Percentiles rank a stretch among this genome's conserved stretches.
Evolutionary conservation across 441 rosid species (phyloP).

Genomic region (Geranium incanum): DNA sequence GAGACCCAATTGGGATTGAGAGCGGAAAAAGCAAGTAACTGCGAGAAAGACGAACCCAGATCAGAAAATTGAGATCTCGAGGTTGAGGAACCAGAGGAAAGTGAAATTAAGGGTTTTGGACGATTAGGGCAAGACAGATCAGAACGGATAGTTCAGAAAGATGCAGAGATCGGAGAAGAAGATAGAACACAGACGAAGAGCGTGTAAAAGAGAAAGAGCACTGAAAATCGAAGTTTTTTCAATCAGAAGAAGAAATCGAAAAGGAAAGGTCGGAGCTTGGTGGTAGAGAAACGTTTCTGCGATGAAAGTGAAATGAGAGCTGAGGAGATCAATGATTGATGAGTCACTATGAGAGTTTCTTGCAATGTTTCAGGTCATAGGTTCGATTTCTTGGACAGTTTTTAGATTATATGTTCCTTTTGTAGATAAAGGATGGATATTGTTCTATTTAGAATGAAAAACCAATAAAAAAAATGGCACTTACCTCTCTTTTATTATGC

Average conservation of each 20-base stretch:
- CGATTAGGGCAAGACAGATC: neutral
- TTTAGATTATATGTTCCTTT: too few species aligned
- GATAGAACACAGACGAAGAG: neutral
- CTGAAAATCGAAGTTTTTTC: too few species aligned
- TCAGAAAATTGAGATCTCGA: neutral
- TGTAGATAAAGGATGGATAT: too few species aligned
- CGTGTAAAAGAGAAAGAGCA: too few species aligned
- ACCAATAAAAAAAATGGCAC: too few species aligned
- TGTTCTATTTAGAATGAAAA: too few species aligned
- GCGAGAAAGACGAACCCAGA: neutral
- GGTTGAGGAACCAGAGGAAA: neutral
- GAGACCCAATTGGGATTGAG: slow-evolving; percentile 7
- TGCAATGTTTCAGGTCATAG: too few species aligned
- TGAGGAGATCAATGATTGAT: neutral
- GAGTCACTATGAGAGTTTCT: neutral
- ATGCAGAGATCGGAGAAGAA: neutral
- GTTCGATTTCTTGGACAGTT: too few species aligned
- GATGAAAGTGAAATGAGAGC: neutral
- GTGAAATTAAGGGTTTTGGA: neutral
- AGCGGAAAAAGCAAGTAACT: neutral
- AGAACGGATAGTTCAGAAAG: neutral
- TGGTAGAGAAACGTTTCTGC: neutral
- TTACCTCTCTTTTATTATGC: too few species aligned
- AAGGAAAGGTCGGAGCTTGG: neutral
- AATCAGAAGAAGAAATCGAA: slow-evolving; percentile 3